Evolutionary conservation across 305 asterid species (phyloP).

Genomic region (Fraxinus angustifolia): DNA sequence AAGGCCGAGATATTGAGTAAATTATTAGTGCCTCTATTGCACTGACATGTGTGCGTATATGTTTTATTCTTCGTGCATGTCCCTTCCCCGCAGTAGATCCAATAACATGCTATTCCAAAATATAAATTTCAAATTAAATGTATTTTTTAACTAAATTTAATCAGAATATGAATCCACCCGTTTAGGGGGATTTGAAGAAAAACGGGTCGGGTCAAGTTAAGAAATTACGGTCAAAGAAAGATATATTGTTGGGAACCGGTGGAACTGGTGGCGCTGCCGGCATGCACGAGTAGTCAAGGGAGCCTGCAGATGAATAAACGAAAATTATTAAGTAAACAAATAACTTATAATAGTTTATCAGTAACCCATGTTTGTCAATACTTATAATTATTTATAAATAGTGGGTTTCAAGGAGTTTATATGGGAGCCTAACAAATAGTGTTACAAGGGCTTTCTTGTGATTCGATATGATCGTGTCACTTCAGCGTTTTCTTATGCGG

Average conservation of each 20-base stretch:
- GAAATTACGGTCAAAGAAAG: slow-evolving; percentile 59
- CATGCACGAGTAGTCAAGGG: slow-evolving; percentile 73
- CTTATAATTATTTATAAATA: too few species aligned
- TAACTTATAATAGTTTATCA: not conserved
- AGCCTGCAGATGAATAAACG: slow-evolving; percentile 36
- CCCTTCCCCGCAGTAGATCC: slow-evolving; percentile 77
- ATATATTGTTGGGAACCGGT: slow-evolving; percentile 42
- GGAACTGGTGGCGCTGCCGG: slow-evolving; percentile 70
- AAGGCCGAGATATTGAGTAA: slow-evolving; percentile 49
- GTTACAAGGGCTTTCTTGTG: too few species aligned
- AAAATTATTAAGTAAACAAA: not conserved
- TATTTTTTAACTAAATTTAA: too few species aligned
- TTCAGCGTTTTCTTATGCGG: too few species aligned
- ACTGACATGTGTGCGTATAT: slow-evolving; percentile 48
- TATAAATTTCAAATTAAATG: not conserved
- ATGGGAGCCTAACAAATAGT: too few species aligned
- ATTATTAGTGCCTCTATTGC: slow-evolving; percentile 50
- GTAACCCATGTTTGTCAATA: not conserved
- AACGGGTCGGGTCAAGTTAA: not conserved
- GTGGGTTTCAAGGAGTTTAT: too few species aligned
- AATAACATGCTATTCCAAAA: slow-evolving; percentile 52
- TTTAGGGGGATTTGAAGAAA: not conserved
- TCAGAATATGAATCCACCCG: not conserved
- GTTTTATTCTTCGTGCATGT: slow-evolving; percentile 45
- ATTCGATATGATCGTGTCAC: too few species aligned